These are phyloP conservation scores for Uronychia setigera DNA, from an alignment of 73 alveolate species.

Conservation along the genomic window DNA sequence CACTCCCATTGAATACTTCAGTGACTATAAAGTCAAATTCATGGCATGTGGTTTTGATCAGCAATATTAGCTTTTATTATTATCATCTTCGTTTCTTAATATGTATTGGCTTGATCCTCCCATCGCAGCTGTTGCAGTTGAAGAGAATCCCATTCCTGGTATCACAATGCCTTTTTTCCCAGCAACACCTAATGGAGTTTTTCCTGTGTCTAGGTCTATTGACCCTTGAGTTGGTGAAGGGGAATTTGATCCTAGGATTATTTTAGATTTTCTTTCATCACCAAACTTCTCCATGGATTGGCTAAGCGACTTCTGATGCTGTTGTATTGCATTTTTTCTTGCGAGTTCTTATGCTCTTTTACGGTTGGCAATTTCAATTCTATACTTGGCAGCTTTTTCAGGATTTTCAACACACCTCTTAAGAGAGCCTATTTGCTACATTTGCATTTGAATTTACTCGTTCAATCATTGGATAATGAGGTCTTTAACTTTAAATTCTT, in stretches of 20 bases:
- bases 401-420: not conserved
- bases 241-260: no score
- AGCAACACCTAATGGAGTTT: no score
- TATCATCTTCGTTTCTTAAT: no score
- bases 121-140: no score
- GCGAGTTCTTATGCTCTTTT: not conserved
- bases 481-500: not conserved
- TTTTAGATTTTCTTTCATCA: no score
- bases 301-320: not conserved
- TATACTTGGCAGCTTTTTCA: not conserved
- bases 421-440: not conserved
- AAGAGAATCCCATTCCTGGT: no score
- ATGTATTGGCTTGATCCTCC: no score
- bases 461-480: not conserved
- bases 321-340: not conserved
- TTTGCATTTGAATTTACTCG: not conserved
- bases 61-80: no score
- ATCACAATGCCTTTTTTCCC: no score
- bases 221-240: no score
- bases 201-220: no score
- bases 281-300: not conserved
- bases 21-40: conserved; percentile 19
- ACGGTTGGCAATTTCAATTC: not conserved
- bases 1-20: conserved; percentile 21
- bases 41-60: conserved; percentile 42